Conservation (phyloP, 306 rosid species). For the Pachyrhizus erosus region DNA sequence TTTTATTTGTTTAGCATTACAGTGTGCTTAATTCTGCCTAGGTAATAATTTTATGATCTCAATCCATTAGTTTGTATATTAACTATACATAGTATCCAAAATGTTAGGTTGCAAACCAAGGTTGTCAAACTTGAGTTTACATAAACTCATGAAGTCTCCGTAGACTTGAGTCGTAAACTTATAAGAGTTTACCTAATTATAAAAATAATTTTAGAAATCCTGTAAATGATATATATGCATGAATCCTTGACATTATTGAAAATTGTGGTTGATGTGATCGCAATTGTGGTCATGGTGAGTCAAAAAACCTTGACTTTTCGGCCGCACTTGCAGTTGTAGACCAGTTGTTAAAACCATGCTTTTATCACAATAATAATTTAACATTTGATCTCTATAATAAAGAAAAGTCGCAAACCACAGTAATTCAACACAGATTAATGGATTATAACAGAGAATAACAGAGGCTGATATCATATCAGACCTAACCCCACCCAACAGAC, state of each 20-base stretch:
- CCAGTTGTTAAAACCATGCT: too few relatives aligned
- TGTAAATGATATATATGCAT: background rate
- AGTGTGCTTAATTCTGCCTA: background rate
- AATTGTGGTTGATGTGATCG: background rate
- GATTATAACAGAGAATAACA: background rate
- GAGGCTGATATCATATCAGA: background rate
- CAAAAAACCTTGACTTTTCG: background rate
- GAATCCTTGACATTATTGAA: background rate
- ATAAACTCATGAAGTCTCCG: background rate
- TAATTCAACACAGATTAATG: too few relatives aligned
- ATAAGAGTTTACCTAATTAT: background rate
- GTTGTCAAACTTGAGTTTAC: background rate
- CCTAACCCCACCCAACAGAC: background rate
- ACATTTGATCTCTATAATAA: too few relatives aligned
- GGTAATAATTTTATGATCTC: constrained; percentile 14
- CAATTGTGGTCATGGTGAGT: background rate
- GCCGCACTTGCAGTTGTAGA: background rate
- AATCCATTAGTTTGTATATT: constrained; percentile 24
- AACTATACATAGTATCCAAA: constrained; percentile 24
- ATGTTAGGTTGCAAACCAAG: constrained; percentile 22
- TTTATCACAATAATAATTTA: background rate
- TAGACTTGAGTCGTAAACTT: background rate
- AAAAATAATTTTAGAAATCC: background rate
- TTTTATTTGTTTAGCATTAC: constrained; percentile 19
- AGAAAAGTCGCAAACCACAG: too few relatives aligned